phyloP scores from a whole-genome alignment of 2,329 filamentous ascomycete species.

The Chalara sp. region DNA sequence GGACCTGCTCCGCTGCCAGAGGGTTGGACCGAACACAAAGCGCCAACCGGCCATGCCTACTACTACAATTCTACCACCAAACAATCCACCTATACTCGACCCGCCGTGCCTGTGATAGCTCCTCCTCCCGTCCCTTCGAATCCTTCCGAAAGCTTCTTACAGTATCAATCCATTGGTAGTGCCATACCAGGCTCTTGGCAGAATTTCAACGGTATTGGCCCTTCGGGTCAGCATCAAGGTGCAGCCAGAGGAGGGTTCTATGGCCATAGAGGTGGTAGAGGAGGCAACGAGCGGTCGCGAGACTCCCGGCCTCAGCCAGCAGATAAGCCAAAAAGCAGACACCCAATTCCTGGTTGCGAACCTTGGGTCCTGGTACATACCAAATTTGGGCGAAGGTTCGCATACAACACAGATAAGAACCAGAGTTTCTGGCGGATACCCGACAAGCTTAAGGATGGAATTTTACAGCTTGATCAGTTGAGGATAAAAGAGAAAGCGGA shows the following conservation, averaged over 20 bases:
- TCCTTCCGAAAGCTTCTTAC: slow-evolving; percentile 33
- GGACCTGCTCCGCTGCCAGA: slow-evolving; percentile 54
- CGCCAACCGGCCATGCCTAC: slow-evolving; percentile 76
- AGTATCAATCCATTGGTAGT: slow-evolving; percentile 34
- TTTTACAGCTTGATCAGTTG: slow-evolving; percentile 66
- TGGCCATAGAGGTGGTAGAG: slow-evolving; percentile 40
- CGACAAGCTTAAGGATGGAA: slow-evolving; percentile 73
- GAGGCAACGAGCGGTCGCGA: slow-evolving; percentile 44
- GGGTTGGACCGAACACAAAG: slow-evolving; percentile 91
- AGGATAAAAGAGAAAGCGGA: slow-evolving; percentile 54
- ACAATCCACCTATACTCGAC: slow-evolving; percentile 79
- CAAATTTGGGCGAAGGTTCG: slow-evolving; percentile 81
- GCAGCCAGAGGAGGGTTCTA: slow-evolving; percentile 32
- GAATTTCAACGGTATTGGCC: slow-evolving; percentile 22
- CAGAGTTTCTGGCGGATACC: slow-evolving; percentile 95
- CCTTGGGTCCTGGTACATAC: slow-evolving; percentile 94
- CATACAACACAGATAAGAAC: slow-evolving; percentile 79
- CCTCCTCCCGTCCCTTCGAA: slow-evolving; percentile 17
- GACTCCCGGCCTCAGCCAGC: slow-evolving; percentile 51
- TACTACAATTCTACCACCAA: slow-evolving; percentile 81
- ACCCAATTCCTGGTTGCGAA: slow-evolving; percentile 70
- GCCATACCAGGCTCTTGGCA: slow-evolving; percentile 31
- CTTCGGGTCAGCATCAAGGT: slow-evolving; percentile 18
- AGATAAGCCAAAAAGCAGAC: slow-evolving; percentile 77
- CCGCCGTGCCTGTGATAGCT: slow-evolving; percentile 33